These are phyloP conservation scores for Lojkania enalia DNA, from an alignment of 2,329 filamentous ascomycete genomes.

Conservation along the genomic window DNA sequence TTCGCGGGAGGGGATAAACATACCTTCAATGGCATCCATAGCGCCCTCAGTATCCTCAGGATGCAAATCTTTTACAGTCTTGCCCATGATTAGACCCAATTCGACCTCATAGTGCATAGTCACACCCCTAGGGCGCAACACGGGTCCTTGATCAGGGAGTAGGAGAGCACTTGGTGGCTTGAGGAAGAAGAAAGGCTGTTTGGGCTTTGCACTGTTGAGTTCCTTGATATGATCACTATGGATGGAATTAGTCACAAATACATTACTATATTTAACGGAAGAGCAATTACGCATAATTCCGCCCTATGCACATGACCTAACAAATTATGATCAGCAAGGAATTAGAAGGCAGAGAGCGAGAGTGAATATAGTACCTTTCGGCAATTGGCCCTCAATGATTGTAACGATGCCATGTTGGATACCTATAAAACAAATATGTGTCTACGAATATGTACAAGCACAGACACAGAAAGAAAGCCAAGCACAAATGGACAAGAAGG, in stretches of 20 bases:
- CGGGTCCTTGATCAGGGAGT: conserved; percentile 73
- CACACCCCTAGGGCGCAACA: conserved; percentile 80
- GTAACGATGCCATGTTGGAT: conserved; percentile 37
- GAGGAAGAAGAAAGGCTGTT: conserved; percentile 98
- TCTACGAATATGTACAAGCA: conserved; percentile 8
- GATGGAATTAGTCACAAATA: too few relatives aligned
- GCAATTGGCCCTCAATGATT: conserved; percentile 50
- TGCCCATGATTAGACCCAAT: conserved; percentile 85
- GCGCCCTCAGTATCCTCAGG: conserved; percentile 75
- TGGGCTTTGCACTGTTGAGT: conserved; percentile 82
- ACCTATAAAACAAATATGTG: conserved; percentile 5
- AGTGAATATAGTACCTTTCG: conserved; percentile 47
- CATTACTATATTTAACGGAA: too few relatives aligned
- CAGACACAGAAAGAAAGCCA: not conserved
- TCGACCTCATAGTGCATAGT: conserved; percentile 95
- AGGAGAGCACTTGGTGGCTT: conserved; percentile 90
- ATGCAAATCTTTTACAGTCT: conserved; percentile 74
- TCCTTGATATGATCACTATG: conserved; percentile 87
- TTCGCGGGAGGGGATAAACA: conserved; percentile 20
- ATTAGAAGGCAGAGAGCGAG: not conserved
- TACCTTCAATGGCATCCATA: conserved; percentile 79
- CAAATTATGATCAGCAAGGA: too few relatives aligned
- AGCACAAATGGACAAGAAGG: not conserved
- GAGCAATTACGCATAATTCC: conserved; percentile 96
- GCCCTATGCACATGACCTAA: conserved; percentile 86